Conservation (phyloP, 768 basidiomycete genomes). For the Tricholoma saponaceum region DNA sequence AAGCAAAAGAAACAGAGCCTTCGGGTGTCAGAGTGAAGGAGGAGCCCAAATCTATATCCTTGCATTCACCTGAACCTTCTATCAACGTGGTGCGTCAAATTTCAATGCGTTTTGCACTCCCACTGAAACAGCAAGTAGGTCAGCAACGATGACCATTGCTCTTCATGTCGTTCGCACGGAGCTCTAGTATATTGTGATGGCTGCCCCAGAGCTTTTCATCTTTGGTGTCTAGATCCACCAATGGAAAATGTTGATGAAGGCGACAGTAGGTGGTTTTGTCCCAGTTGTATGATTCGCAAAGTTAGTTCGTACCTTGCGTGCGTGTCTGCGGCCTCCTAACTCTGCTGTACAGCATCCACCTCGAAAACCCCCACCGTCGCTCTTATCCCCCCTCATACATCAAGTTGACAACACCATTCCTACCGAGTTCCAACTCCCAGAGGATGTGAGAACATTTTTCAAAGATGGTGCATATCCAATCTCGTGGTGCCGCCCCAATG, state of each 20-base stretch:
- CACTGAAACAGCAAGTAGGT: conserved; percentile 27
- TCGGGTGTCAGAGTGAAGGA: conserved; percentile 44
- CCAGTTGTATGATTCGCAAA: conserved; percentile 62
- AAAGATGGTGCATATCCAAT: conserved; percentile 66
- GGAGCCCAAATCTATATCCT: conserved; percentile 41
- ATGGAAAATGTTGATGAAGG: conserved; percentile 85
- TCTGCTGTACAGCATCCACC: conserved; percentile 54
- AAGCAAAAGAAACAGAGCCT: conserved; percentile 43
- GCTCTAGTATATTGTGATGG: conserved; percentile 95
- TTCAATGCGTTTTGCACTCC: conserved; percentile 1
- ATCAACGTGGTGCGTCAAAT: conserved; percentile 34
- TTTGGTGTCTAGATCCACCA: conserved; percentile 95
- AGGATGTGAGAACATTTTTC: conserved; percentile 79
- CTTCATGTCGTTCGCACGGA: conserved; percentile 77
- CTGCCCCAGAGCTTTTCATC: conserved; percentile 93
- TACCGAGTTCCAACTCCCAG: conserved; percentile 80
- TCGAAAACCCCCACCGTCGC: conserved; percentile 59
- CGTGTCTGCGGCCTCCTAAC: conserved; percentile 13
- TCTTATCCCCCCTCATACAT: conserved; percentile 70
- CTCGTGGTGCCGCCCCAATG: conserved; percentile 2
- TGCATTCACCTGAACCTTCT: conserved; percentile 44
- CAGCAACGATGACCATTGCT: conserved; percentile 81
- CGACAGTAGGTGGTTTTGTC: conserved; percentile 82
- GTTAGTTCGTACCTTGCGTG: conserved; percentile 34
- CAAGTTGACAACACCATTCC: conserved; percentile 68